Base-by-base conservation (phyloP, 495 filamentous ascomycete genomes). In the Podospora bellae-mahoneyi region DNA sequence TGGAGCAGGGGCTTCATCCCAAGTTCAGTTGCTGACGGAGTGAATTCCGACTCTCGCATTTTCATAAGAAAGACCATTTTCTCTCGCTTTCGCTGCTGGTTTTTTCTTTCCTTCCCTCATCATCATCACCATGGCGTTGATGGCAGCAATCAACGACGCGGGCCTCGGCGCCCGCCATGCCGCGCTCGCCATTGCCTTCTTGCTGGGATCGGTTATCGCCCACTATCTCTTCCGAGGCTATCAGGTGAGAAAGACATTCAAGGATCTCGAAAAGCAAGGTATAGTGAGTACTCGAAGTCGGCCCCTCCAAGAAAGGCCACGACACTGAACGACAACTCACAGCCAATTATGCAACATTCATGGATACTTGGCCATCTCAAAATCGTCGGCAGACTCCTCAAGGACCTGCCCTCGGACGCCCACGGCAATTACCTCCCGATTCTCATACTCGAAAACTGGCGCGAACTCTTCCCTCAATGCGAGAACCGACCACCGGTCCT, bases 401-500 rank as follows among this genome's bases (percentile, higher is more conserved):
- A 13, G 2, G 7, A 3, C 39, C 15, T 13, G 2, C 39, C 39
- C 9, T 13, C 39, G 2, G 39, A 48, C 39, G 39, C 39, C 39
- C 39, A 48, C 39, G 39, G 39, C 39, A 48, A 48, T 16, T 48
- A 48, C 39, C 39, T 48, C 9, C 39, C 39, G 9, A 48, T 48
- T 48, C 39, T 48, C 13, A 48, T 48, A 10, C 39, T 48, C 13
- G 39, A 48, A 13, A 48, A 48, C 9, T 48, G 39, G 39, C 39
- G 39, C 9, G 39, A 48, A 16, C 39, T 48, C 39, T 48, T 48
- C 39, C 39, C 39, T 3, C 7, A 48, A 10, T 48, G 39, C 39
- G 13, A 48, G 1, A 10, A 48, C 9, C 39, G 39, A 10, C 39
- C 39, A 48, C 39, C 39, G 5, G 39, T 80, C 13, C 58, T 81